Base-by-base conservation (phyloP, 176 grass and related monocot species). In the Panicum miliaceum region DNA sequence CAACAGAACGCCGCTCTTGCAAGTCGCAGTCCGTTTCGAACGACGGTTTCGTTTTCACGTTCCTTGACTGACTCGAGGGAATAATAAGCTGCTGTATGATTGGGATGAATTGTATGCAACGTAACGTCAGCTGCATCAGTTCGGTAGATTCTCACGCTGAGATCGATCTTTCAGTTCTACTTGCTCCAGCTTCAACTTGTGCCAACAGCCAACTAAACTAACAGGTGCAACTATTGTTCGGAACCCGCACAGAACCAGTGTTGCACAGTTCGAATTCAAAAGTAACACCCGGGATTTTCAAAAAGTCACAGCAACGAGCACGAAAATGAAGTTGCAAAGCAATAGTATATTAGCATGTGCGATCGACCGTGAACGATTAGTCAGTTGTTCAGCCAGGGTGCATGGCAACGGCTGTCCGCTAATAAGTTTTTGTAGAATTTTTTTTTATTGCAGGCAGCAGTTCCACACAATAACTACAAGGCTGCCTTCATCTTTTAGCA, bases 401-500 rank as follows among this genome's bases (percentile, higher is more conserved):
- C 45, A 29, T 15, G 71, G 6, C 23, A 43, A 51, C 50, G 3
- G n/a, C 63, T 64, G 29, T 32, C 29, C 29, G 29, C 29, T 32
- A 32, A 64, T 20, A 4, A n/a, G 27, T 19, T 42, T 23, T 48
- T 38, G 56, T 7, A 11, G 27, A 67, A 20, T 1, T 72, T 58
- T 11, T 62, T 61, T 13, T 32, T 62, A 64, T 82, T 53, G 69
- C 53, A 76, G 60, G 69, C 23, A 48, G 32, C 67, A 60, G 12
- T 52, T 53, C 42, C 41, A 77, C 23, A 62, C 18, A n/a, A 32
- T 54, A 77, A 88, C 53, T 77, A 70, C 64, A 61, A 46, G n/a
- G 53, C 73, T 71, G 34, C 56, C 16, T 64, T 75, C 13, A 79
- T 43, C 43, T n/a, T 40, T 42, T 54, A 51, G 4, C 35, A 78